Conservation (phyloP, 2,329 filamentous ascomycete species). For the Fusarium veterinarium region DNA sequence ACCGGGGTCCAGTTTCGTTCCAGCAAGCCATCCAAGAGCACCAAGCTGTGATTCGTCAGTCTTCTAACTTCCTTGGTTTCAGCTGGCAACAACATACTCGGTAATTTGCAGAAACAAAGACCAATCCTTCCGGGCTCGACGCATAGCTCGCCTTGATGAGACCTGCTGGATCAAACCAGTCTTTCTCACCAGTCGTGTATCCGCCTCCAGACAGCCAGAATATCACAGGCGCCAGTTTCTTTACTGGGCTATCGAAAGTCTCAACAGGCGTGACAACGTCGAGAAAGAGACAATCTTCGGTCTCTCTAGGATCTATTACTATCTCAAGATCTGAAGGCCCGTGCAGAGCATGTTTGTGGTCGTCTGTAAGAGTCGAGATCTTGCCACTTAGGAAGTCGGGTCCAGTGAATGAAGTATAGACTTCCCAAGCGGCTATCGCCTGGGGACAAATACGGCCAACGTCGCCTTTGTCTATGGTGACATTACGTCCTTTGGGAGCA, state of each 20-base stretch:
- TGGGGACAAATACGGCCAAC: background rate
- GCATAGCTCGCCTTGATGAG: background rate
- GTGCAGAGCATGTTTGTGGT: background rate
- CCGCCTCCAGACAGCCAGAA: background rate
- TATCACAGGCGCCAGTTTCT: background rate
- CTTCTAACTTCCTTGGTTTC: rapidly evolving
- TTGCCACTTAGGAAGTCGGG: background rate
- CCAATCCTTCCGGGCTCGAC: background rate
- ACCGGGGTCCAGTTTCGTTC: background rate
- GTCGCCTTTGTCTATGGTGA: background rate
- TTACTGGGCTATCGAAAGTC: background rate
- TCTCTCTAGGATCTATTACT: background rate
- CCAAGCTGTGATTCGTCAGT: background rate
- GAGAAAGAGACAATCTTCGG: background rate
- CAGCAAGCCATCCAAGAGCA: background rate
- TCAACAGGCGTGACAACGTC: background rate
- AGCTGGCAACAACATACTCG: background rate
- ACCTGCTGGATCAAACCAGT: background rate
- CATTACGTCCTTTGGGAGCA: background rate
- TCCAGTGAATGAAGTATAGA: background rate
- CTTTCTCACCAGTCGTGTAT: background rate
- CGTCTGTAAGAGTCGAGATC: background rate
- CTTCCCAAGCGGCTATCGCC: background rate
- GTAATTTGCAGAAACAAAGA: background rate
- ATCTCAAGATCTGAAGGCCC: background rate